Percentiles rank a stretch among this genome's conserved stretches.
Evolutionary conservation across 169 alveolate genomes (phyloP).

Genomic region (Besnoitia besnoiti): DNA sequence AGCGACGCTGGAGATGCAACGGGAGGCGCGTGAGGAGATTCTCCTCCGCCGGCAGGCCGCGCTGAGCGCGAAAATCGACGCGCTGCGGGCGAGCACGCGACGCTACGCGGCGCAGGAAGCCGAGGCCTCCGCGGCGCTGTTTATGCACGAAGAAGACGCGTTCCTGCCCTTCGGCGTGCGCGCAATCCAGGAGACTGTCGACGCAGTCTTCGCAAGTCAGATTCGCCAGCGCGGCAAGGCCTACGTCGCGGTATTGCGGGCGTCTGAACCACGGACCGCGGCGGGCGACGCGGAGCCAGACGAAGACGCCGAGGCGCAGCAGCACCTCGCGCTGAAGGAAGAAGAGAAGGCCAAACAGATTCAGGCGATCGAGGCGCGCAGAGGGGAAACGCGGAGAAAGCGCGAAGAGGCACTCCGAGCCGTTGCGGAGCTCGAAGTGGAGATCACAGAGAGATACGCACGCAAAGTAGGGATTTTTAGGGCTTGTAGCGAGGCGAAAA

Average conservation of each 20-base stretch:
- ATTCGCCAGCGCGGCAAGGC: neutral
- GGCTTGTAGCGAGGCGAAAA: too few relatives aligned
- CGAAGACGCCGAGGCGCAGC: neutral
- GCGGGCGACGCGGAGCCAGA: neutral
- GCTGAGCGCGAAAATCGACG: neutral
- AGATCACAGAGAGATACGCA: neutral
- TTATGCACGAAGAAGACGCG: slow-evolving; percentile 1
- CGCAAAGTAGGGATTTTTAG: too few relatives aligned
- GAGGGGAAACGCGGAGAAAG: neutral
- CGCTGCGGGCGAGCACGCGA: neutral
- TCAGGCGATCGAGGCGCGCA: neutral
- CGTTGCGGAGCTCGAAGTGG: neutral
- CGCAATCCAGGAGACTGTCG: neutral
- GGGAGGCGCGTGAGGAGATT: neutral
- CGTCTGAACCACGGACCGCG: neutral
- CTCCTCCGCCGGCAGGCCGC: neutral
- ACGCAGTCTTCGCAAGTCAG: neutral
- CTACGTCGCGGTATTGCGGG: neutral
- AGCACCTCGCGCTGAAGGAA: neutral
- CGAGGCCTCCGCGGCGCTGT: neutral
- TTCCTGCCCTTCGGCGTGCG: neutral
- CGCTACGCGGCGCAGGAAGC: neutral
- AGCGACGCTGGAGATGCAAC: neutral
- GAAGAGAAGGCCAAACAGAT: neutral
- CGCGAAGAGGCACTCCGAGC: neutral